Evolutionary conservation across 1,139 yeast species (phyloP), one percentile per base, ranked within the genome.

Genomic region (Hemisphaericaspora subhashii): DNA sequence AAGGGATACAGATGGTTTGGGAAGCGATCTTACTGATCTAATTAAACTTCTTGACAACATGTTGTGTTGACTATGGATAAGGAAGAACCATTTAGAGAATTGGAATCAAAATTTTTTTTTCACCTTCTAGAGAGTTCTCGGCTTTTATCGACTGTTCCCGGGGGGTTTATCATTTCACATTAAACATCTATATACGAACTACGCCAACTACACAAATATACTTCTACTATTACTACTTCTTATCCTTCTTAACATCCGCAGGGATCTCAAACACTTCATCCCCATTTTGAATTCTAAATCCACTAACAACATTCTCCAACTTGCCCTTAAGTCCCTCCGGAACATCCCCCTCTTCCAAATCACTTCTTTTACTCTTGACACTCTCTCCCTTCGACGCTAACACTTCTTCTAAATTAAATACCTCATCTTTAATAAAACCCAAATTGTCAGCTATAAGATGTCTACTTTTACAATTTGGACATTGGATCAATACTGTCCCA

Each of bases 361-460:
- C 92, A 14, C 77, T 79, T 0, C 83, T 66, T 6, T 71, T 68
- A 15, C 79, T 76, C 1, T 83, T 77, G 10, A 89, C 78, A 9
- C 77, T 68, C 51, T 89, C 89, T 2, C 97, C 97, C 51, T 85
- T 76, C 1, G 83, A 81, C 21, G 71, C 71, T 54, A 92, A 60
- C n/a, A 89, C 81, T 39, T 89, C 95, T 55, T 88, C 88, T 31
- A 92, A 66, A 12, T 86, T 87, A 52, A 87, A 77, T 46, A 75
- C 71, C 25, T 79, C 70, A 56, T 90, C 96, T 12, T 82, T 79
- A 56, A 90, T 89, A 36, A 92, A 86, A 62, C 68, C 86, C 51
- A 92, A 70, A 60, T 90, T 95, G 57, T 92, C 98, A 1, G 98
- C 96, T 38, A 92, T 90, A 54, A 92, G 68, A 56, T 92, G 98